Evolutionary conservation across 1,139 yeast genomes (phyloP), one percentile per base, ranked within the genome.

Genomic region (Yamadazyma mexicana): DNA sequence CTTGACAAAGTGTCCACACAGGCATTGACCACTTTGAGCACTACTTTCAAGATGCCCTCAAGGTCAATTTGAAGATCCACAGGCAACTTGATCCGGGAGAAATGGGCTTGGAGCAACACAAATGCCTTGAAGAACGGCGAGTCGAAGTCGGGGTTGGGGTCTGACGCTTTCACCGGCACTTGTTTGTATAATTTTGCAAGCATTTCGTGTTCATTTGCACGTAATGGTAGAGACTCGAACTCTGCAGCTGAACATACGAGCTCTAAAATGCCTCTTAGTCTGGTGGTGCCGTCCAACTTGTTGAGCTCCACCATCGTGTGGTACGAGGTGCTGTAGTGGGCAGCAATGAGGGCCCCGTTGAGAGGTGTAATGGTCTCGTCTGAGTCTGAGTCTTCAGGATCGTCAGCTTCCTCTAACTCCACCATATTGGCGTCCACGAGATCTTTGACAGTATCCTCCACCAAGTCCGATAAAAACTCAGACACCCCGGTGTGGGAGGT

Each of bases 391-490:
- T 59, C 66, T 2, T 51, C 62, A 12, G 8, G 8, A 5, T 20
- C 22, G 5, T 68, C 76, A 2, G 55, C 59, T 20, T 68, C 73
- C 26, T 73, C 77, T 2, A 82, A 49, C 46, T 86, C 92, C 34
- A 92, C 70, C 48, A 91, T 56, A 31, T 79, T 79, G 1, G 79
- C 75, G 3, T 79, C 79, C 2, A 64, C 66, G 37, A 94, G 66
- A 20, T 87, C 95, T 18, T 72, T 73, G 47, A 92, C 58, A 0
- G 88, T 73, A n/a, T 64, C 69, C 54, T 92, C 98, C 18, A 92
- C 84, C 25, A 88, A 56, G 37, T 88, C 96, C 0, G 98, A 89
- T 37, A 92, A 64, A 58, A 73, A 88, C 42, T 83, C 89, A 1
- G 95, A 87, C 11, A 92, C 60, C 0, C 94, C 95, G 31, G 77